Evolutionary conservation across 208 protist genomes (phyloP).

Genomic region (Trypanosoma congolense): DNA sequence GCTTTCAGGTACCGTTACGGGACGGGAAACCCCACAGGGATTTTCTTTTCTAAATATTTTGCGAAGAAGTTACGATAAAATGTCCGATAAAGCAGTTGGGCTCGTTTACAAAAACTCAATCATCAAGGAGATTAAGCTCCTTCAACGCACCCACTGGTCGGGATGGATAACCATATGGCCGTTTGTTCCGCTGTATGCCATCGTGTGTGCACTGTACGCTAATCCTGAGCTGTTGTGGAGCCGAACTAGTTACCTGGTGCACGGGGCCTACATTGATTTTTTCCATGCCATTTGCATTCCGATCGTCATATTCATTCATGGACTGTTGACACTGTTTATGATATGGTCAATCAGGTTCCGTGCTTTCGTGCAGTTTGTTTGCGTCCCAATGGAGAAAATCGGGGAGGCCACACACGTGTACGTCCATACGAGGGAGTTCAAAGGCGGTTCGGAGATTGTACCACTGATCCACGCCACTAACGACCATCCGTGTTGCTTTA

Average conservation of each 20-base stretch:
- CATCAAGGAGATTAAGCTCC: conserved; percentile 59
- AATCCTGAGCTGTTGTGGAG: conserved; percentile 86
- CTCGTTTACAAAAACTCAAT: conserved; percentile 71
- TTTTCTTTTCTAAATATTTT: too few species aligned
- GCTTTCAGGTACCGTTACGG: too few species aligned
- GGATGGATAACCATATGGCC: conserved; percentile 84
- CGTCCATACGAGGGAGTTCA: conserved; percentile 69
- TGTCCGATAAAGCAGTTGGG: conserved; percentile 1
- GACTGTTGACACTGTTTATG: conserved; percentile 85
- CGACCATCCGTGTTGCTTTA: conserved; percentile 64
- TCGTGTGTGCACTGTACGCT: conserved; percentile 52
- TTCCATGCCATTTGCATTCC: conserved; percentile 83
- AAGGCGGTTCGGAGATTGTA: conserved; percentile 84
- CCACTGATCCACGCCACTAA: conserved; percentile 41
- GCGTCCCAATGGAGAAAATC: conserved; percentile 38
- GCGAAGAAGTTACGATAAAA: too few species aligned
- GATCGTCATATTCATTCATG: conserved; percentile 75
- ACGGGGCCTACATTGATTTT: conserved; percentile 89
- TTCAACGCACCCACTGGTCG: conserved; percentile 60
- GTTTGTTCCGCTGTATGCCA: conserved; percentile 69
- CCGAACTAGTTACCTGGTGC: conserved; percentile 77
- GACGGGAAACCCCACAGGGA: too few species aligned
- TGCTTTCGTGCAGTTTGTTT: conserved; percentile 50
- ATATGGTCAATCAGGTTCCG: conserved; percentile 87
- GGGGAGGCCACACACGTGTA: conserved; percentile 61